Base-by-base conservation (phyloP, 2,329 filamentous ascomycete species). In the Dothistroma pini region DNA sequence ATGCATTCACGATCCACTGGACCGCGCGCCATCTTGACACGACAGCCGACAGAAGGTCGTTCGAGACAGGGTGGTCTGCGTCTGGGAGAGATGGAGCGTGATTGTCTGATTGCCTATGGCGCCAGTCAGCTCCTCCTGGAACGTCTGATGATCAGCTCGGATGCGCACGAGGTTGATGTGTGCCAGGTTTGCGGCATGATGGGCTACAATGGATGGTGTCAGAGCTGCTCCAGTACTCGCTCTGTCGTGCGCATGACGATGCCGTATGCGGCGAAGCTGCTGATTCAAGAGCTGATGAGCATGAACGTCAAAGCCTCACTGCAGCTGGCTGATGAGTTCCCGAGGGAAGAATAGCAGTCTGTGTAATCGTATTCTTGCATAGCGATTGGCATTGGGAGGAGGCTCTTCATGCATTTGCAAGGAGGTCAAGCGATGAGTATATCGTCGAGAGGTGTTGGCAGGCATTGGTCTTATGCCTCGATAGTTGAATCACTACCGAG, bases 291-390 rank as follows among this genome's bases (percentile, higher is more conserved):
- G 79, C 78, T 99, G 71, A 88, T 96, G 72, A 96, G 91, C 75
- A 99, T 99, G 95, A 99, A 99, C 75, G 91, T 99, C n/a, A 90
- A 93, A 64, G 93, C 96, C 62, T 84, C 90, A 60, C 80, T 99
- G 77, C 90, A 93, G 80, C 78, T 99, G 67, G 91, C 91, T 71
- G 95, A 99, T 74, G 91, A 97, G 78, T 99, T 99, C 75, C 92
- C 92, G 5, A 66, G 72, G 38, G 70, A 69, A 59, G 57, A 63
- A 50, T 60, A 62, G 44, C 10, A 34, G 3, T 2, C 44, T 47
- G 12, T n/a, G 14, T 31, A 31, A 21, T 9, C 29, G 9, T 52
- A 22, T 12, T 41, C 22, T 21, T 38, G 62, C 62, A 64, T 59
- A 64, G 62, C 62, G 62, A 55, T 34, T 14, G 62, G 58, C 32